Evolutionary conservation across 352 stramenopile genomes (phyloP).

Genomic region (Phytopythium delawarense): DNA sequence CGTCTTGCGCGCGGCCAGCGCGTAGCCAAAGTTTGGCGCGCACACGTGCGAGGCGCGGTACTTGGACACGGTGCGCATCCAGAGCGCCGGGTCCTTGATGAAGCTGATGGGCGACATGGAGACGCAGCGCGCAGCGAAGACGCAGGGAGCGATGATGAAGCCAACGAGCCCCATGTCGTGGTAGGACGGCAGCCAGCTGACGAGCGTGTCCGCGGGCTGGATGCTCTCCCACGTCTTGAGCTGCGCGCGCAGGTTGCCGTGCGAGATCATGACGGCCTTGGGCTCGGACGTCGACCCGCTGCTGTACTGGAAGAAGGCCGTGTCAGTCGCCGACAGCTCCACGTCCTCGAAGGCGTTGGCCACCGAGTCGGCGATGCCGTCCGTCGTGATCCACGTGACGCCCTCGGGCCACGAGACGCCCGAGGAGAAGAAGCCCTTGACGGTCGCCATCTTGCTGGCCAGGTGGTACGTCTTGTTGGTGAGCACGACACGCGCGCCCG

Average conservation of each 20-base stretch:
- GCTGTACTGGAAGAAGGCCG: slow-evolving; percentile 86
- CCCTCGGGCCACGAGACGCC: slow-evolving; percentile 58
- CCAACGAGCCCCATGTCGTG: slow-evolving; percentile 84
- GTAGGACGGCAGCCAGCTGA: slow-evolving; percentile 80
- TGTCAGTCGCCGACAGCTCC: slow-evolving; percentile 38
- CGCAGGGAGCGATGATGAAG: slow-evolving; percentile 70
- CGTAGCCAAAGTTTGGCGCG: slow-evolving; percentile 80
- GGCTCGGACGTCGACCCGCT: slow-evolving; percentile 74
- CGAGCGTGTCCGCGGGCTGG: slow-evolving; percentile 48
- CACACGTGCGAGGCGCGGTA: slow-evolving; percentile 80
- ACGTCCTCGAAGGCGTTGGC: slow-evolving; percentile 46
- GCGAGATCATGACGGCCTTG: slow-evolving; percentile 84
- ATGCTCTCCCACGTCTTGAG: slow-evolving; percentile 78
- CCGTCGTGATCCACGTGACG: slow-evolving; percentile 70
- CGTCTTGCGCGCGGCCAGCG: slow-evolving; percentile 68
- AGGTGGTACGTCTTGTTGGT: slow-evolving; percentile 80
- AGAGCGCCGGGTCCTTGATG: slow-evolving; percentile 80
- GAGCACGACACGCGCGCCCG: slow-evolving; percentile 53
- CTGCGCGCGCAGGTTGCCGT: slow-evolving; percentile 68
- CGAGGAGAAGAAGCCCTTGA: slow-evolving; percentile 68
- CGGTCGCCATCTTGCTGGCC: slow-evolving; percentile 73
- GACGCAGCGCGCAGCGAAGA: slow-evolving; percentile 56
- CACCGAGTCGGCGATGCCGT: slow-evolving; percentile 52
- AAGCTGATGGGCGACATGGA: slow-evolving; percentile 85
- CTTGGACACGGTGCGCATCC: slow-evolving; percentile 70